Conservation (phyloP, 2,329 filamentous ascomycete genomes). For the Mariannaea sp. region DNA sequence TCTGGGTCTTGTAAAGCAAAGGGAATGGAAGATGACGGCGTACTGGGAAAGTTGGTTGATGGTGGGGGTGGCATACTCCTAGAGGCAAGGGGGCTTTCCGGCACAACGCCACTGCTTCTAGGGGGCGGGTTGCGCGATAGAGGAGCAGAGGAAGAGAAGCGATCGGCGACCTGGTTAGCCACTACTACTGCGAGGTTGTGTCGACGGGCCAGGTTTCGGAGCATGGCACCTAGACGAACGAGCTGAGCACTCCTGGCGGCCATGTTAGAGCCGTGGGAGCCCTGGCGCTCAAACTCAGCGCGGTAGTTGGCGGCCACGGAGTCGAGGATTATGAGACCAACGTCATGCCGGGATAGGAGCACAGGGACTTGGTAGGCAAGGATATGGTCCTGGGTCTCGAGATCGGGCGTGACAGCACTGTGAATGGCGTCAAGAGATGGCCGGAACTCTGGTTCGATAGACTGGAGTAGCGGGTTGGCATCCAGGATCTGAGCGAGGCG, state of each 20-base stretch:
- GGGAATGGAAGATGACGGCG: slow-evolving; percentile 49
- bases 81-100: slow-evolving; percentile 57
- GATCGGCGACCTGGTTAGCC: slow-evolving; percentile 93
- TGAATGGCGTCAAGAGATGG: slow-evolving; percentile 77
- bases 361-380: slow-evolving; percentile 90
- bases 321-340: slow-evolving; percentile 86
- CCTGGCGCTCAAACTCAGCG: slow-evolving; percentile 76
- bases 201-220: slow-evolving; percentile 75
- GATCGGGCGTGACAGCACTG: slow-evolving; percentile 82
- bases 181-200: slow-evolving; percentile 85
- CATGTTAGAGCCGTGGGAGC: slow-evolving; percentile 61
- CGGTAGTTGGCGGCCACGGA: slow-evolving; percentile 95
- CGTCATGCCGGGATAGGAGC: slow-evolving; percentile 72
- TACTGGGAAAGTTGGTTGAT: slow-evolving; percentile 38
- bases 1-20: slow-evolving; percentile 39
- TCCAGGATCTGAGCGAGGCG: slow-evolving; percentile 80
- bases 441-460: slow-evolving; percentile 30
- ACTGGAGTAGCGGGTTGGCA: slow-evolving; percentile 64
- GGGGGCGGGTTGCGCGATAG: slow-evolving; percentile 28
- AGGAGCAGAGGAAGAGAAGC: slow-evolving; percentile 58
- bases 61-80: slow-evolving; percentile 46
- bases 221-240: slow-evolving; percentile 72
- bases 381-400: slow-evolving; percentile 96
- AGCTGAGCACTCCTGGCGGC: slow-evolving; percentile 78
- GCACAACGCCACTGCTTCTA: slow-evolving; percentile 36